These are phyloP conservation scores for Rhodocollybia butyracea DNA, from an alignment of 768 basidiomycete genomes.

Conservation along the genomic window DNA sequence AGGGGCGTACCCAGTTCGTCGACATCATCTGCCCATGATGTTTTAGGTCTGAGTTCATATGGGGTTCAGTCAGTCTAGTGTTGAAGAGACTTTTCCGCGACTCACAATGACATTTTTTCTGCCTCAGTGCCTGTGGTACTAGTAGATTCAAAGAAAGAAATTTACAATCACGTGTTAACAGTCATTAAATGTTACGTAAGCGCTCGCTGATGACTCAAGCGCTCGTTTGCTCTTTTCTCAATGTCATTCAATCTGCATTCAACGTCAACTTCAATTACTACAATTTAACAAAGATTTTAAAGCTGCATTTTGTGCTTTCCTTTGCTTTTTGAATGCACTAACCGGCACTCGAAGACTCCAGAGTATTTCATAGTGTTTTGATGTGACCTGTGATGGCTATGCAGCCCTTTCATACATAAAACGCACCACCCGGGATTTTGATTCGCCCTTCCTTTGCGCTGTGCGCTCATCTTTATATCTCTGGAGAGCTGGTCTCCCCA, in stretches of 20 bases:
- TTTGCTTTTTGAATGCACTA: too few species aligned
- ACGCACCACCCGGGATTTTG: background rate
- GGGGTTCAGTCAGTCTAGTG: background rate
- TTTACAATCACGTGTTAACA: too few species aligned
- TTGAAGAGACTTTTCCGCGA: background rate
- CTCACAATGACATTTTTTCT: constrained; percentile 1
- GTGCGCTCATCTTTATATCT: constrained; percentile 3
- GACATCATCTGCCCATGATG: constrained; percentile 87
- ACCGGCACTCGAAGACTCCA: too few species aligned
- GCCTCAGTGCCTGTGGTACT: background rate
- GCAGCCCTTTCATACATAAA: constrained; percentile 1
- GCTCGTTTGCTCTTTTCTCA: too few species aligned
- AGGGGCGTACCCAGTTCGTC: constrained; percentile 60
- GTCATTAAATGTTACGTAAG: too few species aligned
- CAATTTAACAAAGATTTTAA: too few species aligned
- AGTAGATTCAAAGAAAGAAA: too few species aligned
- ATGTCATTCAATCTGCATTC: too few species aligned
- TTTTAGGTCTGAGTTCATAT: constrained; percentile 58
- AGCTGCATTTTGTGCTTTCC: too few species aligned
- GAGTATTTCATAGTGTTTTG: background rate
- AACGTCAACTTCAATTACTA: too few species aligned
- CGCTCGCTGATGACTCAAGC: too few species aligned
- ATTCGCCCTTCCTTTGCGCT: constrained; percentile 5
- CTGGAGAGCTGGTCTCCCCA: constrained; percentile 23
- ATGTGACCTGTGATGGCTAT: constrained; percentile 4